phyloP scores from a whole-genome alignment of 2,329 filamentous ascomycete genomes.

The Colletotrichum sp. region DNA sequence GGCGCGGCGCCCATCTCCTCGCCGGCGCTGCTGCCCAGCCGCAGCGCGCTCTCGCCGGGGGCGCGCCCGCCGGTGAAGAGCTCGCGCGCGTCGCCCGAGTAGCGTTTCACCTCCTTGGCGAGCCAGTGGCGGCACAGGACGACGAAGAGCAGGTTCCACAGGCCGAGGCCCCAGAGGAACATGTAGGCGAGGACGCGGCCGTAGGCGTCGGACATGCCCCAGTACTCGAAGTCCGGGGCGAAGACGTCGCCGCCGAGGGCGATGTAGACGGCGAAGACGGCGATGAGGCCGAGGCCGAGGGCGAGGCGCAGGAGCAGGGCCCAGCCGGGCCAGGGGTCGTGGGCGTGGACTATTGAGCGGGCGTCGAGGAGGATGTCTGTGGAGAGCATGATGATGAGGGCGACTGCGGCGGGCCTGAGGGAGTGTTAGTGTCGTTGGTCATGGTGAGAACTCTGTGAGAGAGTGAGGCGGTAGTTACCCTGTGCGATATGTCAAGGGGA shows the following conservation, averaged over 20 bases:
- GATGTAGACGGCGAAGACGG: conserved; percentile 39
- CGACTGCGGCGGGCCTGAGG: conserved; percentile 31
- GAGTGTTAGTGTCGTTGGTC: not conserved
- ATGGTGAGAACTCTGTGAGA: not conserved
- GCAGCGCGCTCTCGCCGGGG: not conserved
- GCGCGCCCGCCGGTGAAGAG: not conserved
- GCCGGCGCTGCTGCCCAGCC: not conserved
- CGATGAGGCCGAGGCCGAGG: conserved; percentile 37
- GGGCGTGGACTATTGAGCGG: conserved; percentile 34
- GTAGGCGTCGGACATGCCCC: conserved; percentile 33
- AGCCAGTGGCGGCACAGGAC: conserved; percentile 10
- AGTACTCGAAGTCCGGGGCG: conserved; percentile 39
- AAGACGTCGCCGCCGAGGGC: conserved; percentile 39
- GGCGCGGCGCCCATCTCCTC: not conserved
- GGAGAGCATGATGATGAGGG: conserved; percentile 34
- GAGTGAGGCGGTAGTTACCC: not conserved
- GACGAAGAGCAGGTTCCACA: conserved; percentile 15
- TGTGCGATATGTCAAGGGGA: conserved; percentile 18
- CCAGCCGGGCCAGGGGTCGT: conserved; percentile 34
- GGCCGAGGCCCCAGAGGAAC: conserved; percentile 35
- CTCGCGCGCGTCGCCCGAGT: not conserved
- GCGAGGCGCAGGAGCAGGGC: conserved; percentile 34
- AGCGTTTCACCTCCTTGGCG: not conserved
- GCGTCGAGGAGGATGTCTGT: conserved; percentile 41
- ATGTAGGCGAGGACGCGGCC: conserved; percentile 37